Percentiles rank a stretch among this genome's conserved stretches.
These are phyloP conservation scores for Friedmanniomyces endolithicus DNA, from an alignment of 495 filamentous ascomycete genomes.

Conservation along the genomic window DNA sequence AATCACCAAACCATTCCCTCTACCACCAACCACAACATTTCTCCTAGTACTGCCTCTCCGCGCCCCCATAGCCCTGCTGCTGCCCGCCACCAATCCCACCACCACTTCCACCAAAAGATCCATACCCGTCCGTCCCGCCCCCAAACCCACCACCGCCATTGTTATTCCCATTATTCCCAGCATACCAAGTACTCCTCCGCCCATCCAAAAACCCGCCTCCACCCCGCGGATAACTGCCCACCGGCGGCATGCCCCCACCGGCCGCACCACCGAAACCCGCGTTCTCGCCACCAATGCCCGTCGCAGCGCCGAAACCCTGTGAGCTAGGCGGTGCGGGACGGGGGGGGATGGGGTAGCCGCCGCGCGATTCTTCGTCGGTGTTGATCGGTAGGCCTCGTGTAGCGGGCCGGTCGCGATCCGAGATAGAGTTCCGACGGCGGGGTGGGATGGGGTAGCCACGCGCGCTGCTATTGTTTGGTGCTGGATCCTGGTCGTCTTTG, in stretches of 20 bases:
- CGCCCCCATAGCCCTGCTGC: not conserved
- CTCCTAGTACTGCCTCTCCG: constrained; percentile 3
- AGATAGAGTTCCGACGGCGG: not conserved
- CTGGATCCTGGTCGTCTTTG: not conserved
- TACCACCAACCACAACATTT: not conserved
- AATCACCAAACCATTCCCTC: too few relatives aligned
- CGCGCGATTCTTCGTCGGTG: too few relatives aligned
- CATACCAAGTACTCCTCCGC: constrained; percentile 8
- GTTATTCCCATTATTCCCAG: not conserved
- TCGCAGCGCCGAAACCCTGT: not conserved
- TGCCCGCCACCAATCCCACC: not conserved
- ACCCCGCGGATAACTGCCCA: constrained; percentile 9
- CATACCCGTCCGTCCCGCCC: constrained; percentile 8
- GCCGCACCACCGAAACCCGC: too few relatives aligned
- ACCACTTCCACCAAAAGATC: not conserved
- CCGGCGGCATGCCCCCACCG: not conserved
- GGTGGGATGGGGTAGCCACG: not conserved
- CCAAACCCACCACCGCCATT: not conserved
- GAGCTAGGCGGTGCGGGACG: constrained; percentile 11
- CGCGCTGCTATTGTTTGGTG: not conserved
- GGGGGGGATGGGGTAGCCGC: constrained; percentile 16
- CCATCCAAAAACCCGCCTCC: not conserved
- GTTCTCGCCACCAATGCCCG: not conserved
- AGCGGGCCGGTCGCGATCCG: not conserved
- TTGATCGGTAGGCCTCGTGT: not conserved